Conservation (phyloP, 179 eudicot genomes). For the Monotropa hypopitys region DNA sequence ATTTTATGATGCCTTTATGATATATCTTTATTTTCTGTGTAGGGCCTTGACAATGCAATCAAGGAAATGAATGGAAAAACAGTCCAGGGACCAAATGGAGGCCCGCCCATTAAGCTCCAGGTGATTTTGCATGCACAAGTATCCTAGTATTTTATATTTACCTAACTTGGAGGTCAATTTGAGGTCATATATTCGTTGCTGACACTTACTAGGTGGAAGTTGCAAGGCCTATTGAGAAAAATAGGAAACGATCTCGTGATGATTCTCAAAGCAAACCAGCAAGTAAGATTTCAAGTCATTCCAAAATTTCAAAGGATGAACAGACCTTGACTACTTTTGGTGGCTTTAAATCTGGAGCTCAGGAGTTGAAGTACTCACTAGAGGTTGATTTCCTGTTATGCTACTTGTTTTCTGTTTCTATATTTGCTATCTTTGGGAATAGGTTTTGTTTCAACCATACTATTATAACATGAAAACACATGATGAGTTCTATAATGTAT, state of each 20-base stretch:
- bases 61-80: slow-evolving; percentile 40
- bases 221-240: slow-evolving; percentile 60
- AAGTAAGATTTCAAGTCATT: slow-evolving; percentile 18
- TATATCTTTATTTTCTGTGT: background rate
- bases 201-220: slow-evolving; percentile 42
- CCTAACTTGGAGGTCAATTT: background rate
- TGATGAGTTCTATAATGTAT: background rate
- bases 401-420: background rate
- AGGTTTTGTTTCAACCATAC: background rate
- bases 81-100: slow-evolving; percentile 34
- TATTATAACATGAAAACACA: background rate
- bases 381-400: slow-evolving; percentile 11
- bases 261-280: slow-evolving; percentile 22
- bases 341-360: slow-evolving; percentile 17
- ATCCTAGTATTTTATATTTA: background rate
- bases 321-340: slow-evolving; percentile 10
- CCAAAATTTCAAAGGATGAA: slow-evolving; percentile 20
- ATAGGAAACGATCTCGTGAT: slow-evolving; percentile 48
- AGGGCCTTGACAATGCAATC: slow-evolving; percentile 60
- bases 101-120: slow-evolving; percentile 34
- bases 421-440: background rate
- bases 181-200: background rate
- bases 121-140: slow-evolving; percentile 14
- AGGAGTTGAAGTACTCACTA: slow-evolving; percentile 11
- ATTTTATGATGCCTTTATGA: background rate